Base-by-base conservation (phyloP, 805 yeast species). In the Tetrapisispora phaffii region DNA sequence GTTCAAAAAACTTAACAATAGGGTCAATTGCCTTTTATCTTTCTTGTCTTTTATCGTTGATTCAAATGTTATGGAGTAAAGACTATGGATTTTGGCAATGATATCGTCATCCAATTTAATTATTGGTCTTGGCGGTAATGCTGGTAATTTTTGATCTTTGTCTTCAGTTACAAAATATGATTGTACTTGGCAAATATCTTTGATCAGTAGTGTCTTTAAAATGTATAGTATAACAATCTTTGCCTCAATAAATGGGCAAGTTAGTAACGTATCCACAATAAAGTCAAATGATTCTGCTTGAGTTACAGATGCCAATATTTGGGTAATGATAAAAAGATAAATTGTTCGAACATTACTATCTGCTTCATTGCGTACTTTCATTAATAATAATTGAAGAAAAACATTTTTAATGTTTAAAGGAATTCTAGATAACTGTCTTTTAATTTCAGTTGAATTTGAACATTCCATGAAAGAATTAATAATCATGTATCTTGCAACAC, bases 161-260 rank as follows among this genome's bases (percentile, higher is more conserved):
- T 16, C 17, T 10, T 5, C 22, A 6, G 28, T 12, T 7, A 4
- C 2, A 7, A 26, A 12, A 13, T 26, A 38, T 2, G 7, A 7
- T 19, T 38, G 41, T 21, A 23, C 6, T 22, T n/a, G 7, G 3
- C 22, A 12, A 15, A 9, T 24, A 23, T 40, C 54, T 49, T 74
- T 71, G 6, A 71, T 53, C 55, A 80, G 62, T 50, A 87, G 68
- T 50, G 79, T 83, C 59, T 83, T 86, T 55, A 87, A 71, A 22
- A 86, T 77, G 4, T 80, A 76, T 17, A 86, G 73, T 32, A 79
- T 65, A 3, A 77, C 76, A 20, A 79, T 70, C 50, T 78, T 78
- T n/a, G 77, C 75, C 31, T 74, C 71, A 33, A 70, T 77, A 56
- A 72, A 77, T 1, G 94, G 93, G 55, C 94, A 85, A 40, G 75